Evolutionary conservation across 306 rosid genomes (phyloP), one percentile per base, ranked within the genome.

Genomic region (Fragaria ananassa): DNA sequence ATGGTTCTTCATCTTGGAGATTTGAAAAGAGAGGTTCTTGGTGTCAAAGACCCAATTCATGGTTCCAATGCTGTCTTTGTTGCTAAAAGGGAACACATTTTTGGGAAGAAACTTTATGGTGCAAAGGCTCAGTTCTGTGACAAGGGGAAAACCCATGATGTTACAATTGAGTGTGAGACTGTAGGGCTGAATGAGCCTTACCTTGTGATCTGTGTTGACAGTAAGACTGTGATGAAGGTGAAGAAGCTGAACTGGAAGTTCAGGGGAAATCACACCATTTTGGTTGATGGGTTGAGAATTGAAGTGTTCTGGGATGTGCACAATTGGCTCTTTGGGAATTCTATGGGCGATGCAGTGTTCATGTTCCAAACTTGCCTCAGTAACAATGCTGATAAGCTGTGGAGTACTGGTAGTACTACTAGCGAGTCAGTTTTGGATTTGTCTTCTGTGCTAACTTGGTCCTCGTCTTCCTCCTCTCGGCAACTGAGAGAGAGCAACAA

Each of bases 271-370:
- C 78, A 88, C 72, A 87, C 92, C 21, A 88, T 93, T 83, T 57
- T 87, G 79, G 92, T 93, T 62, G 96, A 91, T 82, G 98, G 96
- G 23, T 50, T 91, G 54, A 91, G 89, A 1, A 89, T 93, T 50
- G 85, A 91, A 83, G 97, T 93, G 68, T 89, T 88, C 17, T 93
- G 97, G 98, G 98, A 94, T 85, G 97, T 91, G 23, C 95, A 91
- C 84, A 84, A 89, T 77, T 94, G 97, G 98, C 88, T 91, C 13
- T 94, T 90, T 84, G 96, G 98, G 25, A 87, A 79, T 75, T 71
- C 89, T 8, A 74, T 82, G 83, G 89, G 91, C 39, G 85, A 85
- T 81, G 96, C 96, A 18, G 96, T 91, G 69, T 94, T 94, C 82
- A 86, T 94, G 96, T 94, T 94, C 80, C 96, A 90, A 82, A 91